Evolutionary conservation across 345 rosid genomes (phyloP).

Genomic region (Limnanthes douglasii): DNA sequence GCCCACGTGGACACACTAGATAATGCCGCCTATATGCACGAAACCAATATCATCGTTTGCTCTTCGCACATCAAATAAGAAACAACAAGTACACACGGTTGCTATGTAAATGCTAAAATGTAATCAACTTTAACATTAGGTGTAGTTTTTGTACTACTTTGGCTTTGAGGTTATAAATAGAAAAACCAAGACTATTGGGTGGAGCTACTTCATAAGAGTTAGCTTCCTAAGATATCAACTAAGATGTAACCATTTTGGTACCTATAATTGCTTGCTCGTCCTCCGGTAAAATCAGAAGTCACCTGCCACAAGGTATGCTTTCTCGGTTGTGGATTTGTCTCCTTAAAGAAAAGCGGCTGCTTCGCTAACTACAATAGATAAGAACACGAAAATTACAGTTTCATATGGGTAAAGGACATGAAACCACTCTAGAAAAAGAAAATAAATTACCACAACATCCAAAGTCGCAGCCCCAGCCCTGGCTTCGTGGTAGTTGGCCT

Average conservation of each 20-base stretch:
- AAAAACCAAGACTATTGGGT: too few relatives aligned
- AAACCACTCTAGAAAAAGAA: neutral
- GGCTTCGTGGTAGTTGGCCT: constrained; percentile 30
- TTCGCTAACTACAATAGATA: constrained; percentile 39
- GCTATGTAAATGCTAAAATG: too few relatives aligned
- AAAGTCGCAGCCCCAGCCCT: constrained; percentile 37
- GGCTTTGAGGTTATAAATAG: too few relatives aligned
- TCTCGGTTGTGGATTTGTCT: constrained; percentile 65
- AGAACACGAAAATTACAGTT: neutral
- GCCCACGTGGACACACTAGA: constrained; percentile 38
- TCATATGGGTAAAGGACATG: neutral
- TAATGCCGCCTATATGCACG: constrained; percentile 32
- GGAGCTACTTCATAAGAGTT: neutral
- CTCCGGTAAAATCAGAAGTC: constrained; percentile 54
- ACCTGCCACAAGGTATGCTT: constrained; percentile 74
- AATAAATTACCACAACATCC: constrained; percentile 37
- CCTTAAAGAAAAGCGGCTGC: constrained; percentile 67
- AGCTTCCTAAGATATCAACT: neutral
- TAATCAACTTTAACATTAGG: too few relatives aligned
- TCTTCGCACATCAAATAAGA: too few relatives aligned
- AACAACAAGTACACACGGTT: too few relatives aligned
- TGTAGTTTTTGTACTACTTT: too few relatives aligned
- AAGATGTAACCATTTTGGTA: constrained; percentile 4
- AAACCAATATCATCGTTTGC: neutral
- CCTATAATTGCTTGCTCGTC: constrained; percentile 56